Evolutionary conservation across 768 basidiomycete genomes (phyloP).

Genomic region (Russula olivacea): DNA sequence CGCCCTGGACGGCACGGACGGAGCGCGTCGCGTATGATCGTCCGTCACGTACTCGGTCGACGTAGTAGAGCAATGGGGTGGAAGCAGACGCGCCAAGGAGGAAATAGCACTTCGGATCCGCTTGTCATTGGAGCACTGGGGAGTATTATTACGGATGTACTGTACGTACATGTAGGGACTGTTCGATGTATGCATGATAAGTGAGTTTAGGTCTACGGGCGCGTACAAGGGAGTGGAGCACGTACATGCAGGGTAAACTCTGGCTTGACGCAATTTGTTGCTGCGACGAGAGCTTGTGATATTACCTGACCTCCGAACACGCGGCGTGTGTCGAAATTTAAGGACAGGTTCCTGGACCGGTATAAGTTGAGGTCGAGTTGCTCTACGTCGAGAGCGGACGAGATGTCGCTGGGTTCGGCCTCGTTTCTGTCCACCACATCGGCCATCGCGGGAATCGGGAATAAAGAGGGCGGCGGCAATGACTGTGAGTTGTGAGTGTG

Average conservation of each 20-base stretch:
- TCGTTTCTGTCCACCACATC: slow-evolving; percentile 14
- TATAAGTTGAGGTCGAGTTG: slow-evolving; percentile 71
- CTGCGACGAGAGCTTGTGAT: slow-evolving; percentile 77
- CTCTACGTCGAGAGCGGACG: slow-evolving; percentile 72
- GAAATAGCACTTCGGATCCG: slow-evolving; percentile 63
- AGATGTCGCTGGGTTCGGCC: slow-evolving; percentile 41
- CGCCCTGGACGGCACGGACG: slow-evolving; percentile 42
- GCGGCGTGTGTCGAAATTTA: slow-evolving; percentile 58
- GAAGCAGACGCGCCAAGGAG: slow-evolving; percentile 67
- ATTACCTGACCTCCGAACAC: slow-evolving; percentile 90
- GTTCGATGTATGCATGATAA: background rate
- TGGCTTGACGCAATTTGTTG: slow-evolving; percentile 66
- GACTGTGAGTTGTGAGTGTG: background rate
- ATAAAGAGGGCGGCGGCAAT: background rate
- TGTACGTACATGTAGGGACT: slow-evolving; percentile 66
- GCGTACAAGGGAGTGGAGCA: too few species aligned
- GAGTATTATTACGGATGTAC: background rate
- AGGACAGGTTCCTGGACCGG: slow-evolving; percentile 66
- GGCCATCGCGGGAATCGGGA: slow-evolving; percentile 6
- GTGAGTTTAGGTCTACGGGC: too few species aligned
- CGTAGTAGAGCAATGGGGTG: slow-evolving; percentile 70
- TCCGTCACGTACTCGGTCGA: slow-evolving; percentile 70
- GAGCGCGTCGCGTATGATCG: slow-evolving; percentile 62
- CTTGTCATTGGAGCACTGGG: background rate
- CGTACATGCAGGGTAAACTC: slow-evolving; percentile 64